Evolutionary conservation across 1,284 basidiomycete genomes (phyloP).

Genomic region (Malassezia nana): DNA sequence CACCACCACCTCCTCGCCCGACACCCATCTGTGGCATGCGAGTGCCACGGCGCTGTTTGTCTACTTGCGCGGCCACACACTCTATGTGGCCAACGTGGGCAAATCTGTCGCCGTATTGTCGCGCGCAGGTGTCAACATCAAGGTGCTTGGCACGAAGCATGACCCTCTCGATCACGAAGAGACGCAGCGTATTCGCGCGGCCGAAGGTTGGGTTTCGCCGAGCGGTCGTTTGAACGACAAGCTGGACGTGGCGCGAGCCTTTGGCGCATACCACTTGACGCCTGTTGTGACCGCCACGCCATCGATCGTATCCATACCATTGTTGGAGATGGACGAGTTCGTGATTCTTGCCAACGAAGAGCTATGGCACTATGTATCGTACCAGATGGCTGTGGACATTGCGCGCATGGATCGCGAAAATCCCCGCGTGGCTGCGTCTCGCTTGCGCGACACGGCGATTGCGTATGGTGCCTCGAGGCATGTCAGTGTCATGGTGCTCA

Average conservation of each 20-base stretch:
- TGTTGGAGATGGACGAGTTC: conserved; percentile 85
- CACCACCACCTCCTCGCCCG: conserved; percentile 17
- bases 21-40: conserved; percentile 36
- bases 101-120: conserved; percentile 82
- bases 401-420: conserved; percentile 71
- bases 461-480: conserved; percentile 89
- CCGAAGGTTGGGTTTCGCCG: conserved; percentile 94
- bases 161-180: conserved; percentile 82
- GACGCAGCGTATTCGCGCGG: conserved; percentile 72
- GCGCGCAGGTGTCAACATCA: conserved; percentile 62
- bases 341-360: conserved; percentile 88
- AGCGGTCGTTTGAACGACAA: conserved; percentile 86
- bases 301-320: conserved; percentile 61
- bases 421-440: conserved; percentile 94
- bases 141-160: conserved; percentile 69
- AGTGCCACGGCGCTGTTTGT: conserved; percentile 71
- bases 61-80: conserved; percentile 68
- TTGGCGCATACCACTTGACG: conserved; percentile 83
- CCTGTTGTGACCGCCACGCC: conserved; percentile 86
- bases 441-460: conserved; percentile 89
- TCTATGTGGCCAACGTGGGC: conserved; percentile 85
- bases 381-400: conserved; percentile 93
- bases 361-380: conserved; percentile 86
- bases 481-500: conserved; percentile 96
- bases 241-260: conserved; percentile 78